Evolutionary conservation across 140 eudicot species (phyloP), one percentile per base, ranked within the genome.

Genomic region (Cichorium intybus): DNA sequence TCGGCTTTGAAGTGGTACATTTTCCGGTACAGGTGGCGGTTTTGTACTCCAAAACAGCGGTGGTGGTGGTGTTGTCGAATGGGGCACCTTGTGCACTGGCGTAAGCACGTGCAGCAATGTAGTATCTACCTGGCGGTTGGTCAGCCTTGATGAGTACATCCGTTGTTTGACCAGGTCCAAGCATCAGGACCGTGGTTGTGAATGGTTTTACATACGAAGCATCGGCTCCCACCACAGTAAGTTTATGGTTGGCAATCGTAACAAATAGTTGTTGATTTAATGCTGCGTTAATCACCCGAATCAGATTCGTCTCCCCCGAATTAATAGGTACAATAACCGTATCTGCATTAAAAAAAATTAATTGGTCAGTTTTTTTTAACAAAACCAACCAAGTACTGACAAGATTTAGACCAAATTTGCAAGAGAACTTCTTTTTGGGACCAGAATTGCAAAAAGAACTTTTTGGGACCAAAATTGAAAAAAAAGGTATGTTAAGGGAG

Each of bases 111-210:
- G 96, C 96, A 31, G 95, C 96, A 10, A 92, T 83, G 98, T 88
- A 88, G 93, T 92, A 92, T 24, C 95, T 51, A 9, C 66, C 87
- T 21, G 93, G 76, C 18, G 87, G 77, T 73, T 92, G 99, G 84
- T 92, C 81, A 3, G 93, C 95, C 4, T 74, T 81, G 70, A 92
- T 70, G 37, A 92, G 86, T 62, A 85, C 99, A 43, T 92, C 99
- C 0, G 96, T 92, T 56, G 99, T 92, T 68, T 92, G 99, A 9
- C 99, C 99, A 0, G 99, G 99, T 21, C 96, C 96, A 4, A 92
- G 80, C 95, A 88, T 88, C 65, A 92, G 84, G 47, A 85, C 89
- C 6, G 56, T 39, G 31, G 99, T 88, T 64, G 86, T 85, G 83
- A 92, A 92, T 51, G 99, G 99, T 47, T 92, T 92, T 33, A 92